Conservation (phyloP, 2,329 filamentous ascomycete species). For the Xylaria sp. region DNA sequence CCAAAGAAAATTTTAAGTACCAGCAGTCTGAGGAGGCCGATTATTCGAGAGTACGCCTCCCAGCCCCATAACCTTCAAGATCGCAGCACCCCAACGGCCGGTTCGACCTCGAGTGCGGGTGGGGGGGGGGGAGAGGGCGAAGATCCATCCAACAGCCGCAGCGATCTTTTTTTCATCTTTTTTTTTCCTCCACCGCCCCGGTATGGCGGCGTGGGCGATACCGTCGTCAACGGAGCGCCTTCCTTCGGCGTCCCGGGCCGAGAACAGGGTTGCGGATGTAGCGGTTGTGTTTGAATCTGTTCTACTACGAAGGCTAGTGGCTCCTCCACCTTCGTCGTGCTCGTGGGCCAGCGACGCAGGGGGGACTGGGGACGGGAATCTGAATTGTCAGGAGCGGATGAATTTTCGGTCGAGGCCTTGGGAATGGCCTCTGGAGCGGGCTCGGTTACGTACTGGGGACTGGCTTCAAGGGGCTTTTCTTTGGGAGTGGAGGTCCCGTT, state of each 20-base stretch:
- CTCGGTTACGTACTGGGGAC: background rate
- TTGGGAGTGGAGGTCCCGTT: background rate
- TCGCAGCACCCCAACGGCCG: background rate
- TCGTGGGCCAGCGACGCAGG: background rate
- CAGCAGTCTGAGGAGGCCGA: background rate
- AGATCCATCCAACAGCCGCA: background rate
- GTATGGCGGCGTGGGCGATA: background rate
- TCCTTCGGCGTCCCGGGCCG: background rate
- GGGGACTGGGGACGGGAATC: background rate
- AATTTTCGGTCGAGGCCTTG: background rate
- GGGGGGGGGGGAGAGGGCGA: background rate
- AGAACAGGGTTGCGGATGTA: background rate
- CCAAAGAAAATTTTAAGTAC: background rate
- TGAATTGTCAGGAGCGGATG: background rate
- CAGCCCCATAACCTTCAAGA: background rate
- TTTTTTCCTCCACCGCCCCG: background rate
- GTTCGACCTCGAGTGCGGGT: background rate
- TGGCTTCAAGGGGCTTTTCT: background rate
- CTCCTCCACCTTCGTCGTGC: background rate
- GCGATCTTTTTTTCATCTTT: background rate
- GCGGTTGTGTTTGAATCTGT: too few species aligned
- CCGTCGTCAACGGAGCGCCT: background rate
- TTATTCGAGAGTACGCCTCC: background rate
- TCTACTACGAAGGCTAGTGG: background rate
- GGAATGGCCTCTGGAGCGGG: background rate